These are phyloP conservation scores for Leccinum proliferum DNA, from an alignment of 1,284 basidiomycete species.

Conservation along the genomic window DNA sequence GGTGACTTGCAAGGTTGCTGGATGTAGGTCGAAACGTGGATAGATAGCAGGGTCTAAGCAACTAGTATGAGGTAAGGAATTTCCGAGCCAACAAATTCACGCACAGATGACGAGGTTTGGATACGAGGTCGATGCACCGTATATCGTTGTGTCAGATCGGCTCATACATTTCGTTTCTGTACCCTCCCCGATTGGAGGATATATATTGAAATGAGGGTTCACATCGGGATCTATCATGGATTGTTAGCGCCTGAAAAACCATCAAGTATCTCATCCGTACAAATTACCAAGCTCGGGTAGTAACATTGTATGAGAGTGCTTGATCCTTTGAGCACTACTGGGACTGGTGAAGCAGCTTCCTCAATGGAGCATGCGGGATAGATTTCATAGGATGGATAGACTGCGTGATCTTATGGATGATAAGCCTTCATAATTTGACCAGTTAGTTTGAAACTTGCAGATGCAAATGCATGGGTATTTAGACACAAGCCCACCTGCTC, in stretches of 20 bases:
- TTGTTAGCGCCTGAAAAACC: slow-evolving; percentile 12
- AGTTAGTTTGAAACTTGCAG: slow-evolving; percentile 17
- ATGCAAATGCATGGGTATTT: slow-evolving; percentile 20
- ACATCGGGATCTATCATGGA: slow-evolving; percentile 32
- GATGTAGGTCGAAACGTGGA: slow-evolving; percentile 28
- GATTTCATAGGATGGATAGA: slow-evolving; percentile 26
- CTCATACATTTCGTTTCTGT: neutral
- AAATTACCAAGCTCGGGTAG: slow-evolving; percentile 23
- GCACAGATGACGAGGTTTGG: slow-evolving; percentile 23
- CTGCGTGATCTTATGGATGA: slow-evolving; percentile 22
- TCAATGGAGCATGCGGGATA: slow-evolving; percentile 19
- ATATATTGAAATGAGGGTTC: slow-evolving; percentile 45
- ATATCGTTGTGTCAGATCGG: neutral
- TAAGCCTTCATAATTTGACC: slow-evolving; percentile 2
- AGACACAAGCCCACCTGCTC: slow-evolving; percentile 9
- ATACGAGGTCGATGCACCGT: slow-evolving; percentile 7
- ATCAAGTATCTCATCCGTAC: slow-evolving; percentile 12
- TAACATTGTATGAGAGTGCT: neutral
- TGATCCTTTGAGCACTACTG: slow-evolving; percentile 1
- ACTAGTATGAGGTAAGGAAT: neutral
- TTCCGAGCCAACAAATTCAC: slow-evolving; percentile 2
- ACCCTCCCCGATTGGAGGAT: slow-evolving; percentile 25
- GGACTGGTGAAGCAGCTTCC: slow-evolving; percentile 4
- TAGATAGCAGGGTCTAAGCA: slow-evolving; percentile 25
- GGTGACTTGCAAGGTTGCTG: slow-evolving; percentile 11